Percentiles rank a stretch among this genome's conserved stretches.
Evolutionary conservation across 2,329 filamentous ascomycete species (phyloP).

Genomic region (Ceratocystis alfenasii): DNA sequence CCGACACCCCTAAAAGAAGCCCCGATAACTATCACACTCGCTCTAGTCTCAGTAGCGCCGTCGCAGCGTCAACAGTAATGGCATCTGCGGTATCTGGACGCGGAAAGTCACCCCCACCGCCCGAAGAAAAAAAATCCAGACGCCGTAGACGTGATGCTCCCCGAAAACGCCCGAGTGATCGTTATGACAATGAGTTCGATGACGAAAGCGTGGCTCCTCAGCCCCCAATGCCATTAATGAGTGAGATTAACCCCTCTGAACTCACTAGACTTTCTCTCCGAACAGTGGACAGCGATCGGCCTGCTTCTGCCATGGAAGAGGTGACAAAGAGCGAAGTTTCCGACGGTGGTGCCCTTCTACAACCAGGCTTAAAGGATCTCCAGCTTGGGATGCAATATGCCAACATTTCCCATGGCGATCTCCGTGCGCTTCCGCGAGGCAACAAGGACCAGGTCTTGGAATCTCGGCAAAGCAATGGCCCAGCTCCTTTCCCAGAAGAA

Average conservation of each 20-base stretch:
- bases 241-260: conserved; percentile 75
- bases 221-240: conserved; percentile 78
- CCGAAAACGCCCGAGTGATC: conserved; percentile 35
- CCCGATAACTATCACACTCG: conserved; percentile 35
- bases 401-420: conserved; percentile 48
- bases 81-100: conserved; percentile 26
- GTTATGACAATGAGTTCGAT: conserved; percentile 40
- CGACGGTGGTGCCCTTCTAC: conserved; percentile 35
- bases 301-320: conserved; percentile 55
- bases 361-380: conserved; percentile 3
- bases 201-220: conserved; percentile 43
- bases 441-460: conserved; percentile 24
- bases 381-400: conserved; percentile 54
- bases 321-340: conserved; percentile 51
- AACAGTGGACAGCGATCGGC: conserved; percentile 65
- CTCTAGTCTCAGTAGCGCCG: conserved; percentile 22
- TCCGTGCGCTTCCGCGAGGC: conserved; percentile 42
- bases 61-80: conserved; percentile 28
- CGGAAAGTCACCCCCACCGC: conserved; percentile 25
- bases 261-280: conserved; percentile 78
- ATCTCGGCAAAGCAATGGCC: conserved; percentile 23
- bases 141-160: conserved; percentile 42
- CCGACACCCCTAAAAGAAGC: conserved; percentile 36
- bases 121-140: conserved; percentile 27
- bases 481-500: conserved; percentile 33